Conservation (phyloP, 805 yeast species). For the Metschnikowia henanensis region DNA sequence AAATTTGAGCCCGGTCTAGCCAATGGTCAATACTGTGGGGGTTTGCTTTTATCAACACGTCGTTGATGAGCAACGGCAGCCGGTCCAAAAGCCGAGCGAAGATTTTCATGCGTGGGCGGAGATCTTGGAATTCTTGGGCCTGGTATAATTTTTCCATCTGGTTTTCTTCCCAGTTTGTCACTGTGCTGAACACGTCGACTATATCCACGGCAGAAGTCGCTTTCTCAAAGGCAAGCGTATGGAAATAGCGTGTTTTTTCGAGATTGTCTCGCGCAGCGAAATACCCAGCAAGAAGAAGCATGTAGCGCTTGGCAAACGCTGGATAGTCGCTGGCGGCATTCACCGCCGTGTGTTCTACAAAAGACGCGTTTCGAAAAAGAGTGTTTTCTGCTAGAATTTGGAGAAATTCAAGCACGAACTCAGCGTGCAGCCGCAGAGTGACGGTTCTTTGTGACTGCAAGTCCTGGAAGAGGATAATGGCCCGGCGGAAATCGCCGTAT, state of each 20-base stretch:
- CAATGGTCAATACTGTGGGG: constrained; percentile 64
- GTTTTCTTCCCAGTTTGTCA: constrained; percentile 59
- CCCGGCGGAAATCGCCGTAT: constrained; percentile 25
- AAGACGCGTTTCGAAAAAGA: constrained; percentile 1
- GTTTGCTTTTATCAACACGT: constrained; percentile 62
- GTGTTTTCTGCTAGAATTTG: constrained; percentile 2
- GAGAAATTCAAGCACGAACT: constrained; percentile 8
- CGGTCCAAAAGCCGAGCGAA: constrained; percentile 58
- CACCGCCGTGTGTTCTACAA: constrained; percentile 6
- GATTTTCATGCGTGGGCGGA: constrained; percentile 45
- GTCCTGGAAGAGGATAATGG: constrained; percentile 29
- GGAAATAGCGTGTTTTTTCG: constrained; percentile 30
- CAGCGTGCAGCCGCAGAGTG: constrained; percentile 1
- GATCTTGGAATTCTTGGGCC: constrained; percentile 20
- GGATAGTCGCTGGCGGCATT: constrained; percentile 42
- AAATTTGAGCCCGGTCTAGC: constrained; percentile 58
- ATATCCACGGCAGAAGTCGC: constrained; percentile 61
- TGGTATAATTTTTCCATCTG: constrained; percentile 25
- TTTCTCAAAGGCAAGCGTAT: constrained; percentile 47
- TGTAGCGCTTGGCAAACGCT: constrained; percentile 56
- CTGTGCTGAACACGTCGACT: constrained; percentile 60
- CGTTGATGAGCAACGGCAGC: constrained; percentile 61
- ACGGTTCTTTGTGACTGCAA: neutral
- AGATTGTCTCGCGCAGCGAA: constrained; percentile 39
- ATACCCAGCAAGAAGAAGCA: constrained; percentile 48